phyloP scores from a whole-genome alignment of 441 rosid species.

The Isatis lusitanica region DNA sequence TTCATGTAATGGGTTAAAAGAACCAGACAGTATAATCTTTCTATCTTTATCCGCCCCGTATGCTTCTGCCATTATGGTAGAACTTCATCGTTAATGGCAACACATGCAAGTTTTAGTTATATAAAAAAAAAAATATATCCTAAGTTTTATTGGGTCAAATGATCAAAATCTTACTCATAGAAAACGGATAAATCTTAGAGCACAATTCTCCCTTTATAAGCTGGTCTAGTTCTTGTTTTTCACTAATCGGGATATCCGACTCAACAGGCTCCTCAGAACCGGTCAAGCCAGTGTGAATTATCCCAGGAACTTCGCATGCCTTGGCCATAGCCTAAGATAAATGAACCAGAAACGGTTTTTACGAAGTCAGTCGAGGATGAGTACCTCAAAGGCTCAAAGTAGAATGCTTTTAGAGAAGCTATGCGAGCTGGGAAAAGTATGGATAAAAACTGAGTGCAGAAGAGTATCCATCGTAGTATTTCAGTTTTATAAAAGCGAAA shows the following conservation, averaged over 20 bases:
- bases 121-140: neutral
- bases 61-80: conserved; percentile 45
- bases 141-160: conserved; percentile 19
- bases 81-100: conserved; percentile 16
- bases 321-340: conserved; percentile 73
- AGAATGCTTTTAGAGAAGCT: neutral
- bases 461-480: neutral
- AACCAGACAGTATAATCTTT: conserved; percentile 84
- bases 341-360: neutral
- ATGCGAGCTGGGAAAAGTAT: neutral
- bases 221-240: conserved; percentile 80
- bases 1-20: conserved; percentile 92
- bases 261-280: conserved; percentile 59
- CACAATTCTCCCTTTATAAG: conserved; percentile 63
- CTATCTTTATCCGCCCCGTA: conserved; percentile 45
- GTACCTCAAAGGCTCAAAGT: neutral
- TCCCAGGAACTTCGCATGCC: conserved; percentile 67
- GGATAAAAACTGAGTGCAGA: neutral
- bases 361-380: neutral
- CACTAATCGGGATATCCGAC: conserved; percentile 54
- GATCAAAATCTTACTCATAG: conserved; percentile 54
- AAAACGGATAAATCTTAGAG: conserved; percentile 76
- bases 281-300: conserved; percentile 53
- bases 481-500: neutral
- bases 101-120: neutral